Base-by-base conservation (phyloP, 1,284 basidiomycete genomes). In the Apiotrichum akiyoshidainum region DNA sequence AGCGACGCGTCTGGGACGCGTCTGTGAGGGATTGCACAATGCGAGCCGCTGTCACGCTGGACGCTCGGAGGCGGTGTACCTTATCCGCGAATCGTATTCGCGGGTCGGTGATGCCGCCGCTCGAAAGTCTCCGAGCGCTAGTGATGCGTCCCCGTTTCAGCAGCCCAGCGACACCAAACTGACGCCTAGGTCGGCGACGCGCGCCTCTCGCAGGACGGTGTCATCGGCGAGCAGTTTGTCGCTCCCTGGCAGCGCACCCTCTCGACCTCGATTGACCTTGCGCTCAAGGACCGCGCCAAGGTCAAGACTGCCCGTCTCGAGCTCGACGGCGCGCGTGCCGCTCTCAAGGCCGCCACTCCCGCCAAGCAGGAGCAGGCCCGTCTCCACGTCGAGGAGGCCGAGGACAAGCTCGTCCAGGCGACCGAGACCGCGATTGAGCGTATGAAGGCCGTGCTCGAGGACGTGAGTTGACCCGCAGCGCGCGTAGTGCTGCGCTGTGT, bases 401-500 rank as follows among this genome's bases (percentile, higher is more conserved):
- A 97, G 75, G 93, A 95, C 73, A 90, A 93, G 76, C 85, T 98
- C 49, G 94, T 98, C 16, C 91, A 93, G 75, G 93, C 92, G 81
- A 99, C 95, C 22, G 95, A 99, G 79, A 90, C 95, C 41, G 95
- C 95, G 1, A 98, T 99, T 73, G 92, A 90, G 14, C 84, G 96
- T 59, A 98, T 98, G 95, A 96, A 98, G 83, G 88, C 90, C 44
- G 94, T 98, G 14, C 83, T 98, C 46, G 94, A 98, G 72, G 96
- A 97, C 80, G 90, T 92, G 66, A 53, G 88, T 81, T 31, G 34
- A 35, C n/a, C n/a, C n/a, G n/a, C n/a, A n/a, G n/a, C n/a, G n/a
- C n/a, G n/a, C n/a, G n/a, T n/a, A n/a, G n/a, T n/a, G n/a, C n/a
- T n/a, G n/a, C n/a, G n/a, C n/a, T n/a, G n/a, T n/a, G n/a, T n/a